Evolutionary conservation across 2,329 filamentous ascomycete species (phyloP).

Genomic region (Fusarium keratoplasticum): DNA sequence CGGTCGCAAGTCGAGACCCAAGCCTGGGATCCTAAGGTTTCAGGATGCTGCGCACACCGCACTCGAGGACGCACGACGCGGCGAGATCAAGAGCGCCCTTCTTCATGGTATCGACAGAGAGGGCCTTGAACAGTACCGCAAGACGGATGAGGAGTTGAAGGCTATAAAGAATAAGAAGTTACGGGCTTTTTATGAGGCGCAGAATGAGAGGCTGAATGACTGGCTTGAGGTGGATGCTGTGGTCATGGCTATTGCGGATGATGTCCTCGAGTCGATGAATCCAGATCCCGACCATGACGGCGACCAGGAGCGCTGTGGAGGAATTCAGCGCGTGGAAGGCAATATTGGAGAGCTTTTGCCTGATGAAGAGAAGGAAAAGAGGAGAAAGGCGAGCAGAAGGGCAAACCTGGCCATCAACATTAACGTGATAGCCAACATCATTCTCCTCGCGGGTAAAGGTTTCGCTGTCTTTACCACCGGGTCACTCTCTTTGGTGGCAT

Average conservation of each 20-base stretch:
- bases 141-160: constrained; percentile 44
- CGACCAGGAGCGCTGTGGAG: constrained; percentile 46
- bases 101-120: constrained; percentile 46
- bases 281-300: constrained; percentile 50
- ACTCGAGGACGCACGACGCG: constrained; percentile 46
- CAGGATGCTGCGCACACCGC: constrained; percentile 46
- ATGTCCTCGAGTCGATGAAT: constrained; percentile 51
- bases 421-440: constrained; percentile 80
- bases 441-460: constrained; percentile 79
- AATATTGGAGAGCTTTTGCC: constrained; percentile 48
- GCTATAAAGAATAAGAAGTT: constrained; percentile 46
- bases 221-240: constrained; percentile 51
- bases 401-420: constrained; percentile 78
- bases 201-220: constrained; percentile 49
- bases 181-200: constrained; percentile 44
- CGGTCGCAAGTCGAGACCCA: constrained; percentile 9
- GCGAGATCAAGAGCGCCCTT: constrained; percentile 47
- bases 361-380: constrained; percentile 46
- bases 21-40: constrained; percentile 53
- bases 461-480: constrained; percentile 82
- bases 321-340: constrained; percentile 45
- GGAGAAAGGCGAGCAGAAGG: constrained; percentile 36
- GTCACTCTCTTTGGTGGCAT: constrained; percentile 81
- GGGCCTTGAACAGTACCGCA: constrained; percentile 46
- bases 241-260: constrained; percentile 49